Evolutionary conservation across 805 yeast species (phyloP).

Genomic region (Candida yuanshanica): DNA sequence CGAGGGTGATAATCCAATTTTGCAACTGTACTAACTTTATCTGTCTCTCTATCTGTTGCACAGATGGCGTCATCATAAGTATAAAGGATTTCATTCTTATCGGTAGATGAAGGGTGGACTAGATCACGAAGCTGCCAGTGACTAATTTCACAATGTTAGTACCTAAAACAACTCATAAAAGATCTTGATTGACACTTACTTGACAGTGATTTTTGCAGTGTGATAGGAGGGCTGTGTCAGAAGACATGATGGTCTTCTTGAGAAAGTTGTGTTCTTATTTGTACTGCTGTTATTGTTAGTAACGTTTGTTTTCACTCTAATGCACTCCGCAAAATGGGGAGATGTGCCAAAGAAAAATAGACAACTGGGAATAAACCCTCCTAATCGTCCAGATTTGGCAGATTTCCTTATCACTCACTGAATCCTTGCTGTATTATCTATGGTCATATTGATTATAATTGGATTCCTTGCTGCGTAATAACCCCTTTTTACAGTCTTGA

Average conservation of each 20-base stretch:
- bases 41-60: conserved; percentile 34
- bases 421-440: conserved; percentile 1
- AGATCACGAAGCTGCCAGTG: conserved; percentile 86
- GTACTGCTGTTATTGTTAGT: neutral
- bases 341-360: neutral
- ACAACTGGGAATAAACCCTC: too few relatives aligned
- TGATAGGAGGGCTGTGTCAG: conserved; percentile 19
- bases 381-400: neutral
- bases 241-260: conserved; percentile 13
- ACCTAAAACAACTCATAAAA: conserved; percentile 6
- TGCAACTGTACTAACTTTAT: conserved; percentile 31
- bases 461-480: neutral
- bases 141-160: conserved; percentile 7
- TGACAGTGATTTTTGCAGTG: conserved; percentile 30
- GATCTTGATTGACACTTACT: conserved; percentile 23
- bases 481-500: neutral
- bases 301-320: neutral
- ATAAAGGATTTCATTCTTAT: conserved; percentile 45
- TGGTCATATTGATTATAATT: conserved; percentile 2
- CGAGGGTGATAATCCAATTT: conserved; percentile 62
- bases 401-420: conserved; percentile 1
- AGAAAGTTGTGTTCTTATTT: conserved; percentile 5
- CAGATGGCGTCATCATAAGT: conserved; percentile 52
- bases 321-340: neutral
- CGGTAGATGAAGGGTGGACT: conserved; percentile 43